These are phyloP conservation scores for Penicillium glabrum DNA, from an alignment of 2,329 filamentous ascomycete species.

Conservation along the genomic window DNA sequence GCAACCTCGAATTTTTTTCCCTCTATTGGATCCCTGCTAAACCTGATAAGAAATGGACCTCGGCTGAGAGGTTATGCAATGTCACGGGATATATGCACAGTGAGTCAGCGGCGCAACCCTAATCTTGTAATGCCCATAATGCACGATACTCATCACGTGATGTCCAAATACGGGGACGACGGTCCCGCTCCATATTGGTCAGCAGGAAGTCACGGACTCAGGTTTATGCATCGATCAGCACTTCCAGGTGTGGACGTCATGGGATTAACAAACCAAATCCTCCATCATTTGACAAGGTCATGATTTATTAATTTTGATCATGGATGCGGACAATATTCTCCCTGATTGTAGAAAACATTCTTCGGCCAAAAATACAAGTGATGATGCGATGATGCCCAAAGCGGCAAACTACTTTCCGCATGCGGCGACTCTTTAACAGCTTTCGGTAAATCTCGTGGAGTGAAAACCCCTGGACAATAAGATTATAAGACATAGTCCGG, in stretches of 20 bases:
- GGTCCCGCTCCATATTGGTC: too few species aligned
- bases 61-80: slow-evolving; percentile 5
- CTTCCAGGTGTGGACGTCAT: slow-evolving; percentile 7
- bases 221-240: too few species aligned
- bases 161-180: too few species aligned
- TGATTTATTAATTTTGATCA: background rate
- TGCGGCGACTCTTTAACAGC: slow-evolving; percentile 23
- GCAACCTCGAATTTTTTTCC: background rate
- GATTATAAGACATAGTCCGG: slow-evolving; percentile 1
- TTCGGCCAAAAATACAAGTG: slow-evolving; percentile 12
- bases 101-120: background rate
- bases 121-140: background rate
- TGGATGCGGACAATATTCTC: background rate
- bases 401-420: slow-evolving; percentile 27
- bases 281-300: slow-evolving; percentile 24
- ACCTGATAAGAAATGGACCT: slow-evolving; percentile 14
- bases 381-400: slow-evolving; percentile 25
- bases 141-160: background rate
- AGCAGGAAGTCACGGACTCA: too few species aligned
- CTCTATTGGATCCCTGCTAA: background rate
- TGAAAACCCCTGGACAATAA: slow-evolving; percentile 8
- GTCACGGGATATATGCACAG: background rate
- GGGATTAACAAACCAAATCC: background rate
- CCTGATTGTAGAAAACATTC: slow-evolving; percentile 3
- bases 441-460: slow-evolving; percentile 11